These are phyloP conservation scores for Gossypium sturtianum DNA, from an alignment of 345 rosid species.

Conservation along the genomic window DNA sequence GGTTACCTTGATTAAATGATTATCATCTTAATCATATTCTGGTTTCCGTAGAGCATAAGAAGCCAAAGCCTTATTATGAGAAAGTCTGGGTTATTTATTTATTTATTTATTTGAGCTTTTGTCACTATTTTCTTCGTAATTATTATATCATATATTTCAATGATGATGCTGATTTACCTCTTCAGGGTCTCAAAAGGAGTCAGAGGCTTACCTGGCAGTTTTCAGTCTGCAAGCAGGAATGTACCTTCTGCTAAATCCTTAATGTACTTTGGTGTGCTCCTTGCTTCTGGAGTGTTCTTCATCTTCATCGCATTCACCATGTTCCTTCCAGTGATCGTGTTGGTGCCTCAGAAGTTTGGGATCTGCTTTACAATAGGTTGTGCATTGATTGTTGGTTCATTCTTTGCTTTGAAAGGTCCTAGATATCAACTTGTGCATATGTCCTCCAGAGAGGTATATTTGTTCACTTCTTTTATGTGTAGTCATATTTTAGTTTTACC, in stretches of 20 bases:
- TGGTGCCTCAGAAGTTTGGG: conserved; percentile 70
- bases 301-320: conserved; percentile 55
- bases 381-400: conserved; percentile 46
- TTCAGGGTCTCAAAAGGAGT: conserved; percentile 58
- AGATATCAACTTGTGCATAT: conserved; percentile 53
- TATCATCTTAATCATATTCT: background rate
- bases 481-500: background rate
- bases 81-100: background rate
- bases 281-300: conserved; percentile 57
- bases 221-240: conserved; percentile 47
- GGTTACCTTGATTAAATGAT: background rate
- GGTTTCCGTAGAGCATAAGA: background rate
- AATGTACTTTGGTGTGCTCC: conserved; percentile 48
- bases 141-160: background rate
- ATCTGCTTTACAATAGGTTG: conserved; percentile 65
- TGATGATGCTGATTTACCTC: background rate
- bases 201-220: conserved; percentile 47
- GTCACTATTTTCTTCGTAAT: background rate
- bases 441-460: conserved; percentile 53
- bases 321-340: conserved; percentile 71
- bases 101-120: background rate
- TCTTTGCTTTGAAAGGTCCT: conserved; percentile 66
- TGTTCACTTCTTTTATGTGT: background rate
- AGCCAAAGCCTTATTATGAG: background rate
- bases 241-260: conserved; percentile 58